Base-by-base conservation (phyloP, 2,329 filamentous ascomycete species). In the Claviceps pazoutovae region DNA sequence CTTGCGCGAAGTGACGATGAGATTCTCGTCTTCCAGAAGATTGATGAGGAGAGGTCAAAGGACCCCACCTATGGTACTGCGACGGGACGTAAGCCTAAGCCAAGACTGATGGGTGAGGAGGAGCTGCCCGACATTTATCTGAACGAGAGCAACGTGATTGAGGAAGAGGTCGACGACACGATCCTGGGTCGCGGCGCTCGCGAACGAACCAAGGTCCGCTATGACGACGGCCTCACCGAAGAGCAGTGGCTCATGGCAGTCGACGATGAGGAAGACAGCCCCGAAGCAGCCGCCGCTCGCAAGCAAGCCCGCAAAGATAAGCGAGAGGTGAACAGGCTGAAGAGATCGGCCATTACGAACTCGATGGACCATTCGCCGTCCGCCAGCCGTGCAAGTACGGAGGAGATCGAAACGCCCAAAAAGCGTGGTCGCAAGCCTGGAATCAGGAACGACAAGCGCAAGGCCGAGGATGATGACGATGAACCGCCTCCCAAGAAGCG, bases 221-320 rank as follows among this genome's bases (percentile, higher is more conserved):
- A 98, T 60, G 93, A 98, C 61, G 93, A 98, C 62, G 93, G 94
- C 50, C 80, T 98, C 34, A 97, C 93, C 0, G 94, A 98, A 70
- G 93, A 98, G 71, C 94, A 98, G 68, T 98, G 93, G 93, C 79
- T 97, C 49, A 91, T 95, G 74, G 93, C 93, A 51, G 91, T 98
- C 36, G 93, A 98, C 64, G 91, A 95, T 55, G 90, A 96, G 49
- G 93, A 98, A 1, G 93, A 98, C 64, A 84, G 82, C 0, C 89
- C 95, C 34, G 93, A 97, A 64, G 90, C 88, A 51, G 93, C 93
- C 2, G 90, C 94, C 39, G 86, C 87, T 38, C 83, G 93, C 42
- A 97, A 96, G 62, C 83, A 89, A 64, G 88, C 88, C 4, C 82
- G 86, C 50, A 88, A 89, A 57, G 87, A 88, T 55, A 87, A 83